A percentile compares a stretch with the other conserved stretches of the same genome.
Conservation (phyloP, 768 basidiomycete species). For the Mycena rebaudengoi region DNA sequence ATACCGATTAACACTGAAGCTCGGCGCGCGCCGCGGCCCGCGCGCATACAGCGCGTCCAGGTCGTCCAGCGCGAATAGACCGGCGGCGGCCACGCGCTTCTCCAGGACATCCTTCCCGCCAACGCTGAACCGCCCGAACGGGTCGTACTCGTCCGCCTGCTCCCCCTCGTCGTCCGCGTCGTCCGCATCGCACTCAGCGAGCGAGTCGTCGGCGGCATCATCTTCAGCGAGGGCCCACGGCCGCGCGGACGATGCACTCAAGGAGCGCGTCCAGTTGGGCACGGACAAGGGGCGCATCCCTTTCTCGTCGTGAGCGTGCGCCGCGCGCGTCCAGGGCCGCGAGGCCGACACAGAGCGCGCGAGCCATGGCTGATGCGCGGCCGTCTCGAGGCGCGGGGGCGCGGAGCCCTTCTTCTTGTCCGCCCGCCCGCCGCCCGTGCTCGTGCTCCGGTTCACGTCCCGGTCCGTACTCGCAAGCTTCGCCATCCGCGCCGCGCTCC, state of each 20-base stretch:
- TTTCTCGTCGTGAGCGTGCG: background rate
- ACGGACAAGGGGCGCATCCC: background rate
- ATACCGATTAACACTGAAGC: too few species aligned
- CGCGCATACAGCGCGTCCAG: too few species aligned
- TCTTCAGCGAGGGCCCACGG: conserved; percentile 22
- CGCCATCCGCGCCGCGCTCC: background rate
- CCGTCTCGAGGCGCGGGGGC: background rate
- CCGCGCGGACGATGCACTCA: conserved; percentile 18
- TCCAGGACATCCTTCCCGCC: too few species aligned
- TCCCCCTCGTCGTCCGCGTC: background rate
- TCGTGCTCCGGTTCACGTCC: background rate
- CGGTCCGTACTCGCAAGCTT: background rate
- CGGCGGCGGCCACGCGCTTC: too few species aligned
- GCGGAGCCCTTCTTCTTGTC: background rate
- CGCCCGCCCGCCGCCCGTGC: background rate
- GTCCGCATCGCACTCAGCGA: background rate
- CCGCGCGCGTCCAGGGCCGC: conserved; percentile 4
- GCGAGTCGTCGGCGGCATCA: background rate
- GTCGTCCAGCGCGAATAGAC: too few species aligned
- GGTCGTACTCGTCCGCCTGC: too few species aligned
- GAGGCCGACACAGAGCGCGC: conserved; percentile 20
- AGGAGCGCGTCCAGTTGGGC: background rate
- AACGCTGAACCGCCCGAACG: too few species aligned
- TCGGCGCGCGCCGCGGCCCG: too few species aligned
- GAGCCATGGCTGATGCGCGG: background rate